Conservation (phyloP, 768 basidiomycete genomes). For the Phylloporus arenicola region DNA sequence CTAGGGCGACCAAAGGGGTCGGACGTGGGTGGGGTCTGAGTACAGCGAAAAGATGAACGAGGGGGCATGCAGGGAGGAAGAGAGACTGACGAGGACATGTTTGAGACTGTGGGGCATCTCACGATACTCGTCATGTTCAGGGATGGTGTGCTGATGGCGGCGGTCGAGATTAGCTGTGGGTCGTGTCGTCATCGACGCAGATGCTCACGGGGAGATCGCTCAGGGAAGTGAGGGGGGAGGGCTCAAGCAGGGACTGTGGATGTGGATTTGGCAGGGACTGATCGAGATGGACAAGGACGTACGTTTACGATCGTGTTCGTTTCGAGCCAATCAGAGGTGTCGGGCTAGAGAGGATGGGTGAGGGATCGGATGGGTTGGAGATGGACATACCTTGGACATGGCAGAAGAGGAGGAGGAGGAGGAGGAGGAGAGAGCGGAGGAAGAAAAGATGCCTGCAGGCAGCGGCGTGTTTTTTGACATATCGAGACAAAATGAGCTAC, state of each 20-base stretch:
- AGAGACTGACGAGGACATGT: conserved; percentile 24
- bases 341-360: neutral
- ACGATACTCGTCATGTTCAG: conserved; percentile 25
- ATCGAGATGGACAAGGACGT: conserved; percentile 1
- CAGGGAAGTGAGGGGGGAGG: conserved; percentile 20
- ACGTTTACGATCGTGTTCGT: conserved; percentile 28
- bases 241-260: conserved; percentile 17
- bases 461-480: conserved; percentile 31
- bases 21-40: conserved; percentile 22
- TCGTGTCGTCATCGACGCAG: conserved; percentile 13
- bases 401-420: conserved; percentile 4
- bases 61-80: conserved; percentile 4
- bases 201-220: conserved; percentile 28
- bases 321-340: conserved; percentile 16
- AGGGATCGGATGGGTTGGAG: neutral
- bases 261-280: neutral
- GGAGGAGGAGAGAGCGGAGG: conserved; percentile 1
- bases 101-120: conserved; percentile 28
- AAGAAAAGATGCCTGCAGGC: conserved; percentile 23
- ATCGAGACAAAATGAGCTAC: conserved; percentile 9
- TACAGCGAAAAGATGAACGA: neutral
- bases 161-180: conserved; percentile 17
- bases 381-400: conserved; percentile 7
- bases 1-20: conserved; percentile 15
- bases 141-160: conserved; percentile 24